phyloP scores from a whole-genome alignment of 2,329 filamentous ascomycete genomes.

The Botrytis aclada region DNA sequence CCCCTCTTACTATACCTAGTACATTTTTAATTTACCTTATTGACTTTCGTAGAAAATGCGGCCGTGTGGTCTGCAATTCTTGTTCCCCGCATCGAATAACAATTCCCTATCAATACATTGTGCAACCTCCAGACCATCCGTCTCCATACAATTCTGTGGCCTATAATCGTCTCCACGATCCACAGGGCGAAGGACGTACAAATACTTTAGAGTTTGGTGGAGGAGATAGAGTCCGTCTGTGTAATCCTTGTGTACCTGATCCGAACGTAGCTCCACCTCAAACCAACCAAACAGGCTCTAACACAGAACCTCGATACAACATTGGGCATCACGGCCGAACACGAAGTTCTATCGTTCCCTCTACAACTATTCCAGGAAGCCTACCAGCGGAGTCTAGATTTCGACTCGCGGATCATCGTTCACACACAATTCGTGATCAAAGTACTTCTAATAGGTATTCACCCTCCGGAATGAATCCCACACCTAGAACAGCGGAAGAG shows the following conservation, averaged over 20 bases:
- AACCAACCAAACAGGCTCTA: constrained; percentile 21
- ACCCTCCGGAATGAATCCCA: background rate
- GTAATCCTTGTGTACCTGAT: constrained; percentile 71
- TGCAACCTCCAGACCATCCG: constrained; percentile 60
- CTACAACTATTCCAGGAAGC: constrained; percentile 2
- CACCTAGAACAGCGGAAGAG: constrained; percentile 10
- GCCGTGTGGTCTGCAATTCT: constrained; percentile 80
- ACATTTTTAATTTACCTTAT: background rate
- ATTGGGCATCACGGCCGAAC: constrained; percentile 23
- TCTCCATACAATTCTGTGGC: constrained; percentile 20
- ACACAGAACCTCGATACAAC: constrained; percentile 14
- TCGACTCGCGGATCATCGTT: constrained; percentile 12
- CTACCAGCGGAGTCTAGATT: constrained; percentile 13
- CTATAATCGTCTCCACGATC: constrained; percentile 24
- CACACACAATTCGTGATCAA: constrained; percentile 4
- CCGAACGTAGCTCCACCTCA: constrained; percentile 57
- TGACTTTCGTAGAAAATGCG: constrained; percentile 67
- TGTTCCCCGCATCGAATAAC: constrained; percentile 95
- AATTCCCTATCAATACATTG: constrained; percentile 90
- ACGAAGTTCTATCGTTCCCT: constrained; percentile 13
- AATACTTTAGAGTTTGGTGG: constrained; percentile 48
- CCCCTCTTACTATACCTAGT: background rate
- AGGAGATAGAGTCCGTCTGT: constrained; percentile 66
- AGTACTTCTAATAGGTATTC: background rate
- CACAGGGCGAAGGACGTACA: constrained; percentile 26